Evolutionary conservation across 257 asterid genomes (phyloP), one percentile per base, ranked within the genome.

Genomic region (Craterostigma plantagineum): DNA sequence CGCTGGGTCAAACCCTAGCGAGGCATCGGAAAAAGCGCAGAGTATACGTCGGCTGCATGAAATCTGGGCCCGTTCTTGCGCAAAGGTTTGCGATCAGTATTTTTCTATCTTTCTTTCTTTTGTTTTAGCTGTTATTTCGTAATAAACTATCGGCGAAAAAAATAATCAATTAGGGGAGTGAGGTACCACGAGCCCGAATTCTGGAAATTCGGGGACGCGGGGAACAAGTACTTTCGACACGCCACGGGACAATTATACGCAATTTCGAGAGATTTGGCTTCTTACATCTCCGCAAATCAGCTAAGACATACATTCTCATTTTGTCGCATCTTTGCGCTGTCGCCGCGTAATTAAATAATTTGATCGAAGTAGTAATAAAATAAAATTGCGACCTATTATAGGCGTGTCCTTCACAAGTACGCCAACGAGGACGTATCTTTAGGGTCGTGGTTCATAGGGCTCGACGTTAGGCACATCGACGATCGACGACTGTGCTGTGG

Each of bases 391-490:
- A n/a, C n/a, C n/a, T n/a, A n/a, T 58, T 46, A 27, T 68, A 81
- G 96, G 68, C 72, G 77, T 71, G 81, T 85, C 16, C 67, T 85
- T 12, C 96, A 85, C 68, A 85, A 81, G 70, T 85, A 66, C 63
- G 92, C 94, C n/a, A 85, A 85, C 16, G 96, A 85, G 65, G 96
- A 85, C 44, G 96, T 85, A 9, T 81, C 96, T 7, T 38, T 85
- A 17, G 96, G 96, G 40, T 60, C 96, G 13, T 85, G 96, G 96
- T 85, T 85, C 49, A 81, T 85, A 16, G 96, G 96, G 14, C 86
- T 85, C 14, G 94, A 85, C 6, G 96, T 85, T 23, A 66, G 51
- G 8, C 96, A 85, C 13, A 47, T 85, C 37, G 94, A 85, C 50
- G 94, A 85, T 48, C 71, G 94, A 11, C 69, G 96, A 70, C 46